Evolutionary conservation across 2,329 filamentous ascomycete genomes (phyloP), one percentile per base, ranked within the genome.

Genomic region (Amylocarpus encephaloides): DNA sequence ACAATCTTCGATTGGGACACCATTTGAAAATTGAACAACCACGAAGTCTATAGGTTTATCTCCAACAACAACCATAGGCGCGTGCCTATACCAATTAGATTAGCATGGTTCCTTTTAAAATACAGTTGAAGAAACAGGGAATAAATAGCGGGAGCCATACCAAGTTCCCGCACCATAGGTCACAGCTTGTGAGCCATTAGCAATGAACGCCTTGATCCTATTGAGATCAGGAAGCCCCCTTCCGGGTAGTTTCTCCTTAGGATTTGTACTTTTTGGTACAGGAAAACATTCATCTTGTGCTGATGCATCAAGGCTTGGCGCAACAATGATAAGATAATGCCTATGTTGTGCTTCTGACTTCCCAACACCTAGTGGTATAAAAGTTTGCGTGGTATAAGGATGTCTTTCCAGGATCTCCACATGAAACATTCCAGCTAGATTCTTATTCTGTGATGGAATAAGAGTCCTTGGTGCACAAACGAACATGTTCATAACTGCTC

Each of bases 381-480:
- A 97, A 0, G 90, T 95, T 71, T 98, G 93, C 1, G 88, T 88
- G 1, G 93, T 97, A 69, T 83, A 97, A 0, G 93, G 92, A 68
- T 98, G 93, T 35, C 93, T 78, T 68, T 98, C 93, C 29, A 97
- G 79, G 50, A 95, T 79, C 16, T 71, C 70, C 48, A 96, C 77
- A 41, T 78, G 73, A 65, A 95, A 87, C 3, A 77, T 53, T 1
- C 61, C 57, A 36, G 54, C 55, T 30, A 59, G 52, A 18, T 51
- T 53, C 16, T 47, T 10, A n/a, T 51, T 56, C 19, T 56, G 53
- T 18, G 51, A 52, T n/a, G 65, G 60, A 22, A 73, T 67, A 30
- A 86, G 70, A 34, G 71, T 60, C 33, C 86, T 77, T 9, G 86
- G 84, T 44, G 82, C 83, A 67, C 89, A 96, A 49, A 89, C 83